These are phyloP conservation scores for Comarum palustre DNA, from an alignment of 306 rosid species.

Conservation along the genomic window DNA sequence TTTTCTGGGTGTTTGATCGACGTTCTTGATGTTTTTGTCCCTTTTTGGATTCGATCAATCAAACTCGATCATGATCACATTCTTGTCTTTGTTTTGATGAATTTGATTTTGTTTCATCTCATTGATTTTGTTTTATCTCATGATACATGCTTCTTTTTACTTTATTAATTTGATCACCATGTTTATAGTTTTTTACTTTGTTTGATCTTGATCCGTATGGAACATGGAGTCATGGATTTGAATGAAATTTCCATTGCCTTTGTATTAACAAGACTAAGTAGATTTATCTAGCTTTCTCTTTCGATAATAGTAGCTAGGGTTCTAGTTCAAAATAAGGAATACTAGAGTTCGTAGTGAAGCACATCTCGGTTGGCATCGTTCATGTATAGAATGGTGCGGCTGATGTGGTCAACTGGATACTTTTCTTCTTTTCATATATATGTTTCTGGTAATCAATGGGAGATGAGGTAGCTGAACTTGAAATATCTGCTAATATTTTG, in stretches of 20 bases:
- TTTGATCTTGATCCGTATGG: not conserved
- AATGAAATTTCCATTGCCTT: no score
- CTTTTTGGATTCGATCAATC: slow-evolving; percentile 32
- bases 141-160: not conserved
- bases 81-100: not conserved
- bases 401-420: not conserved
- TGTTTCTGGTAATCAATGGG: not conserved
- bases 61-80: not conserved
- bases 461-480: not conserved
- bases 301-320: no score
- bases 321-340: no score
- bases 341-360: not conserved
- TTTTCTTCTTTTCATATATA: no score
- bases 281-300: no score
- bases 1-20: slow-evolving; percentile 14
- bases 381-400: not conserved
- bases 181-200: no score
- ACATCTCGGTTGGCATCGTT: not conserved
- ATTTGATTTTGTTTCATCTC: not conserved
- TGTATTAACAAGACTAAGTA: no score
- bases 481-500: not conserved
- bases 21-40: slow-evolving; percentile 5
- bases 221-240: no score
- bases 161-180: no score
- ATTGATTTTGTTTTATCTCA: no score